Percentiles rank a stretch among this genome's conserved stretches.
phyloP scores from a whole-genome alignment of 2,329 filamentous ascomycete genomes.

The Scedosporium boydii region DNA sequence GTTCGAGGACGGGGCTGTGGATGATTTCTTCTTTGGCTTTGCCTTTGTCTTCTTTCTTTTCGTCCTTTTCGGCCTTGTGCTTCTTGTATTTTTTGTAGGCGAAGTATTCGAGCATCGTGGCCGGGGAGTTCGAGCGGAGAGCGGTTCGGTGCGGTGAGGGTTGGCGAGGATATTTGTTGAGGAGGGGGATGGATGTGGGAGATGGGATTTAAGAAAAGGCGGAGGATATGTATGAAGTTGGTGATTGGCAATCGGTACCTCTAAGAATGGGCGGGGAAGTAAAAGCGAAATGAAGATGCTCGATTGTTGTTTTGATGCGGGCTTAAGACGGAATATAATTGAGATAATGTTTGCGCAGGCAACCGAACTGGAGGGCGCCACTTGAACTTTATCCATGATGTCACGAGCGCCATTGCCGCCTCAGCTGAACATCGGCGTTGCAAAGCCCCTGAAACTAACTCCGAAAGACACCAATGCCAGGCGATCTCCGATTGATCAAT shows the following conservation, averaged over 20 bases:
- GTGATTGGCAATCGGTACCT: too few relatives aligned
- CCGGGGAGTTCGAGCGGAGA: not conserved
- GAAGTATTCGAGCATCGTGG: slow-evolving; percentile 54
- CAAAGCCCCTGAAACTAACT: not conserved
- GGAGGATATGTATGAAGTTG: too few relatives aligned
- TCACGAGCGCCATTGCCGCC: slow-evolving; percentile 16
- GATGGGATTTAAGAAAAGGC: not conserved
- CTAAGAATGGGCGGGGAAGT: too few relatives aligned
- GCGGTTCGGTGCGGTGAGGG: not conserved
- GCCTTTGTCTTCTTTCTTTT: slow-evolving; percentile 15
- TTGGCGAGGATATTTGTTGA: not conserved
- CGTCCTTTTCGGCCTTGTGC: slow-evolving; percentile 39
- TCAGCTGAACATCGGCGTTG: not conserved
- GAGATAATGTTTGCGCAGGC: slow-evolving; percentile 1
- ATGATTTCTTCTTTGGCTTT: not conserved
- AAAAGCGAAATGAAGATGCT: too few relatives aligned
- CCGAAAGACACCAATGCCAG: not conserved
- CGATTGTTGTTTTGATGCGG: too few relatives aligned
- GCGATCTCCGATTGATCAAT: too few relatives aligned
- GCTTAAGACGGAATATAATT: not conserved
- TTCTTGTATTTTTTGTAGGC: slow-evolving; percentile 55
- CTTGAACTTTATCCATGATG: slow-evolving; percentile 15
- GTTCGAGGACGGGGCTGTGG: slow-evolving; percentile 31
- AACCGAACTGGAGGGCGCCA: not conserved
- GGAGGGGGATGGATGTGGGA: not conserved